phyloP scores from a whole-genome alignment of 805 yeast species.

The Suhomyces pyralidae region DNA sequence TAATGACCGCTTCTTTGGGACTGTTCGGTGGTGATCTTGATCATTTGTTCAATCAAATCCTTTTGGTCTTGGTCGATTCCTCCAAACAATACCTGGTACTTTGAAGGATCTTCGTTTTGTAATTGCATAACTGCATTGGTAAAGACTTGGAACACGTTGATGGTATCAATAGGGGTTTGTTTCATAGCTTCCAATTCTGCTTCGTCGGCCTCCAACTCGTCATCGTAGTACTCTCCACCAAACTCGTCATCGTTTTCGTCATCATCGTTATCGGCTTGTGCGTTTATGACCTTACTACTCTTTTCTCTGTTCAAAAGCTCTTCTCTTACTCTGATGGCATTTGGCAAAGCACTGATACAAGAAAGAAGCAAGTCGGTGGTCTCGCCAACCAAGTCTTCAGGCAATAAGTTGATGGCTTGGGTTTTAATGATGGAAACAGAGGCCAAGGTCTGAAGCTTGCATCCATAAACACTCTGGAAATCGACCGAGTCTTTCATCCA shows the following conservation, averaged over 20 bases:
- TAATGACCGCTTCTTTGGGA: neutral
- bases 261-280: constrained; percentile 17
- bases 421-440: constrained; percentile 39
- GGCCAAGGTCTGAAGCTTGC: constrained; percentile 51
- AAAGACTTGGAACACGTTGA: constrained; percentile 70
- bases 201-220: constrained; percentile 54
- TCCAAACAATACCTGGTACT: constrained; percentile 49
- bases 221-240: constrained; percentile 25
- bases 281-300: constrained; percentile 22
- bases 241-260: constrained; percentile 32
- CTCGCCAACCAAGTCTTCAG: constrained; percentile 36
- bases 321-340: constrained; percentile 47
- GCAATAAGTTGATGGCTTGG: constrained; percentile 24
- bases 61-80: constrained; percentile 34
- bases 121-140: constrained; percentile 50
- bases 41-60: constrained; percentile 27
- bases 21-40: constrained; percentile 17
- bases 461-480: constrained; percentile 53
- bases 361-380: constrained; percentile 39
- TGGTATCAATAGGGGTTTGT: constrained; percentile 71
- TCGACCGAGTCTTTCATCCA: constrained; percentile 49
- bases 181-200: constrained; percentile 81
- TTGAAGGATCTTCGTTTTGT: constrained; percentile 45
- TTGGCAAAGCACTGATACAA: constrained; percentile 45
- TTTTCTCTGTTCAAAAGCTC: constrained; percentile 41